Evolutionary conservation across 2,329 filamentous ascomycete species (phyloP), one percentile per base, ranked within the genome.

Genomic region (Hypoxylon sp.): DNA sequence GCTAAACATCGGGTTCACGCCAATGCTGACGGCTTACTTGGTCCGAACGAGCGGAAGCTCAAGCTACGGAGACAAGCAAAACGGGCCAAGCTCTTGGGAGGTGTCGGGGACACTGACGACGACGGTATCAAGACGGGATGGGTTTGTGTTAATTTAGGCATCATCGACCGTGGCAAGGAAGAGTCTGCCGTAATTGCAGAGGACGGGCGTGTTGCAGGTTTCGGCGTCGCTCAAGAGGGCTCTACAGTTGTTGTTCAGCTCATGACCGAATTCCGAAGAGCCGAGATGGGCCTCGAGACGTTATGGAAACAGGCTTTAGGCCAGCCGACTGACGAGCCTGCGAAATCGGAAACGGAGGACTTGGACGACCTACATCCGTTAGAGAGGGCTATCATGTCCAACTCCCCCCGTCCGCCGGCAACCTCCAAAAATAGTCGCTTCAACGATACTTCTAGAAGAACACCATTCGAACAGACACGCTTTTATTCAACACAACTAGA

Each of bases 41-140:
- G 95, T 1, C 85, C 93, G 24, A 95, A 96, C 64, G 93, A 98
- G 76, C 78, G 98, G 56, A 97, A 96, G 75, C 87, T 92, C 47
- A 96, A 94, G 72, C 76, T 97, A 62, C 82, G 89, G 29, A 83
- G 95, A 37, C 89, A 93, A 72, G 87, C 90, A 6, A 91, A 91
- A 72, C 88, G 89, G 67, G 90, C 92, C 26, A 92, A 91, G 73
- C 79, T 97, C 59, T 78, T 96, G 65, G 92, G 90, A 42, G 79
- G 85, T 4, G 84, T 85, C 9, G 81, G 82, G 11, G 83, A 83
- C 43, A 78, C 83, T 1, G 93, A 97, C 67, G 91, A 97, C 70
- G 91, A 97, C 70, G 94, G 93, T 2, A 90, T 97, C 48, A 88
- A 89, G 10, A 97, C 94, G 0, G 93, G 92, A 8, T 99, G 95